Evolutionary conservation across 2,329 filamentous ascomycete species (phyloP).

Genomic region (Colletotrichum acutatum): DNA sequence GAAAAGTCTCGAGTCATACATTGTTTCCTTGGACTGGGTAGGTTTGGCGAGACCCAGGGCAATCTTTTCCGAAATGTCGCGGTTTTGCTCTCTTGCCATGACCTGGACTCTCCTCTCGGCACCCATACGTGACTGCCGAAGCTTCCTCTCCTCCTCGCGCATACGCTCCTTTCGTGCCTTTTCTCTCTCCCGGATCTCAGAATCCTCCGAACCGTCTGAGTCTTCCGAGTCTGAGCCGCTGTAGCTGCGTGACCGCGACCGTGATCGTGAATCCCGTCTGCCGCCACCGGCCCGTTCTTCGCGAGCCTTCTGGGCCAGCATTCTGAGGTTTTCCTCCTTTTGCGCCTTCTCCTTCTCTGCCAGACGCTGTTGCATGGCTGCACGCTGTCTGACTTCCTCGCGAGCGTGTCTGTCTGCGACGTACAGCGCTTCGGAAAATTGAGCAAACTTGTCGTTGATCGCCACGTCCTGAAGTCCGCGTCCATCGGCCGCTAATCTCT

Average conservation of each 20-base stretch:
- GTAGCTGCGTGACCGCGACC: slow-evolving; percentile 61
- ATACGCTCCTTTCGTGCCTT: slow-evolving; percentile 80
- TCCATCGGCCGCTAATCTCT: slow-evolving; percentile 93
- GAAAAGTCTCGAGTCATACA: slow-evolving; percentile 97
- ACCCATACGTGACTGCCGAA: slow-evolving; percentile 95
- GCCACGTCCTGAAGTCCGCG: slow-evolving; percentile 91
- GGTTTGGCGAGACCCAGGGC: slow-evolving; percentile 95
- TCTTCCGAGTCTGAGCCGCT: slow-evolving; percentile 61
- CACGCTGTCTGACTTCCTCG: slow-evolving; percentile 92
- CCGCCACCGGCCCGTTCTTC: slow-evolving; percentile 76
- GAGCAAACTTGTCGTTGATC: slow-evolving; percentile 98
- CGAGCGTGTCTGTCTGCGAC: slow-evolving; percentile 94
- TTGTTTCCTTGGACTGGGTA: slow-evolving; percentile 88
- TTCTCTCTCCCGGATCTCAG: slow-evolving; percentile 80
- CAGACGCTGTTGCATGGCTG: slow-evolving; percentile 93
- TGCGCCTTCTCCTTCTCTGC: slow-evolving; percentile 96
- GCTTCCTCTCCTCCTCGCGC: slow-evolving; percentile 86
- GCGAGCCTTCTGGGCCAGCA: slow-evolving; percentile 89
- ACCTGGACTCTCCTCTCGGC: slow-evolving; percentile 91
- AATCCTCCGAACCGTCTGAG: slow-evolving; percentile 71
- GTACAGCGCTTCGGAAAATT: slow-evolving; percentile 93
- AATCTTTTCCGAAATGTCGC: slow-evolving; percentile 97
- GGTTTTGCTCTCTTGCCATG: slow-evolving; percentile 93
- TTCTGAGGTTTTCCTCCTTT: slow-evolving; percentile 91
- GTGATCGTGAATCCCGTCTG: slow-evolving; percentile 55